A percentile compares a stretch with the other conserved stretches of the same genome.
Evolutionary conservation across 768 basidiomycete species (phyloP).

Genomic region (Tylopilus sp.): DNA sequence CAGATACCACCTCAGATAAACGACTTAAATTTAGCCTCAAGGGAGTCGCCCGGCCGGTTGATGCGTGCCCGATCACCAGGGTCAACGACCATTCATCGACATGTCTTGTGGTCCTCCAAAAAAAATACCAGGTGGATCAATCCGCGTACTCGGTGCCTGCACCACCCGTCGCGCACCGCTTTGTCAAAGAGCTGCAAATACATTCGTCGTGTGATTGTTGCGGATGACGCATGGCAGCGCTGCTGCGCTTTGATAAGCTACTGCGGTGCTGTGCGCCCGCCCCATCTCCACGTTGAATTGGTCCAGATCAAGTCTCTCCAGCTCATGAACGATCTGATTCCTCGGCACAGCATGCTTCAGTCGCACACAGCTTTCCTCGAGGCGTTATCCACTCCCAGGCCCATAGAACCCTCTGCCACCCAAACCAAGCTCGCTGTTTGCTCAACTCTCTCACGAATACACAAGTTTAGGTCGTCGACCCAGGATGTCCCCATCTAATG

Average conservation of each 20-base stretch:
- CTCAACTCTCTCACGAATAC: slow-evolving; percentile 11
- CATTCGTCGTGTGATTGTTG: slow-evolving; percentile 15
- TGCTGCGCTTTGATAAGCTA: neutral
- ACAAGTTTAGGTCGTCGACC: neutral
- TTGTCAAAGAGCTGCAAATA: slow-evolving; percentile 1
- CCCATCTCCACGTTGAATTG: slow-evolving; percentile 11
- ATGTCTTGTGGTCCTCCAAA: neutral
- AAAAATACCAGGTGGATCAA: slow-evolving; percentile 2
- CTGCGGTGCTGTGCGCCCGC: slow-evolving; percentile 17
- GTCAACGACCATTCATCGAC: neutral
- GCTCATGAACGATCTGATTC: slow-evolving; percentile 1
- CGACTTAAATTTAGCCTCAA: too few species aligned
- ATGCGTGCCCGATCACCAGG: neutral
- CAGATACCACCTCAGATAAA: too few species aligned
- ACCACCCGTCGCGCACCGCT: neutral
- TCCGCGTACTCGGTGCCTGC: neutral
- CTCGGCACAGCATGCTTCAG: neutral
- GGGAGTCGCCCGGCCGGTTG: neutral
- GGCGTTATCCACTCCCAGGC: slow-evolving; percentile 1
- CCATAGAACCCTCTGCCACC: slow-evolving; percentile 3
- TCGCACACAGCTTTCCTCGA: slow-evolving; percentile 5
- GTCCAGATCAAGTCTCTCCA: slow-evolving; percentile 9
- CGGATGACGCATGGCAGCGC: slow-evolving; percentile 11
- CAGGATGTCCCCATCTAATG: slow-evolving; percentile 18
- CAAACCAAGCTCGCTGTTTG: neutral